A percentile compares a stretch with the other conserved stretches of the same genome.
Evolutionary conservation across 768 basidiomycete genomes (phyloP).

Genomic region (Russula dissimulans): DNA sequence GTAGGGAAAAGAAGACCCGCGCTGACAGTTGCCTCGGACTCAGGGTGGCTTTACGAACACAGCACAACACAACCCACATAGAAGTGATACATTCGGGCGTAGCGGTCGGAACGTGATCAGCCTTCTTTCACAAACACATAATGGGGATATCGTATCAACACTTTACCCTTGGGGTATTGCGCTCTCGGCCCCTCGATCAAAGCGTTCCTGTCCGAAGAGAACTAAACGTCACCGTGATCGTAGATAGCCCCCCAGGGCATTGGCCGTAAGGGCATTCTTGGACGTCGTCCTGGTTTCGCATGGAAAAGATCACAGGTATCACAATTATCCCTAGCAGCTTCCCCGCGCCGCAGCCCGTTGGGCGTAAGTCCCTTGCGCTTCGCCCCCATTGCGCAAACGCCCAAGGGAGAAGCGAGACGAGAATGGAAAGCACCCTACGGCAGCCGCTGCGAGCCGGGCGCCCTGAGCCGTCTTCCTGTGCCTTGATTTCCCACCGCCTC

Average conservation of each 20-base stretch:
- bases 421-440: slow-evolving; percentile 9
- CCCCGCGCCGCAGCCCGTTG: not conserved
- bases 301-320: not conserved
- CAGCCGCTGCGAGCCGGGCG: not conserved
- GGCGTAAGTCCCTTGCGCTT: not conserved
- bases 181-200: not conserved
- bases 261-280: not conserved
- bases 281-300: not conserved
- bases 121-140: not conserved
- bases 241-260: not conserved
- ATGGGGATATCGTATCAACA: not conserved
- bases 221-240: slow-evolving; percentile 5
- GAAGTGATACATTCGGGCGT: not conserved
- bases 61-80: not conserved
- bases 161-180: not conserved
- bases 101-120: not conserved
- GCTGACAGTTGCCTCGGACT: not conserved
- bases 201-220: not conserved
- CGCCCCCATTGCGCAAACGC: not conserved
- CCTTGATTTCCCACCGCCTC: slow-evolving; percentile 6
- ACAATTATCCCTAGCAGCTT: not conserved
- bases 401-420: not conserved
- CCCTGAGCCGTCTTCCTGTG: slow-evolving; percentile 3
- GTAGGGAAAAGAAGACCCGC: not conserved
- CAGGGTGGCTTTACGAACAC: not conserved